phyloP scores from a whole-genome alignment of 2,329 filamentous ascomycete species.

The Coleophoma crateriformis region DNA sequence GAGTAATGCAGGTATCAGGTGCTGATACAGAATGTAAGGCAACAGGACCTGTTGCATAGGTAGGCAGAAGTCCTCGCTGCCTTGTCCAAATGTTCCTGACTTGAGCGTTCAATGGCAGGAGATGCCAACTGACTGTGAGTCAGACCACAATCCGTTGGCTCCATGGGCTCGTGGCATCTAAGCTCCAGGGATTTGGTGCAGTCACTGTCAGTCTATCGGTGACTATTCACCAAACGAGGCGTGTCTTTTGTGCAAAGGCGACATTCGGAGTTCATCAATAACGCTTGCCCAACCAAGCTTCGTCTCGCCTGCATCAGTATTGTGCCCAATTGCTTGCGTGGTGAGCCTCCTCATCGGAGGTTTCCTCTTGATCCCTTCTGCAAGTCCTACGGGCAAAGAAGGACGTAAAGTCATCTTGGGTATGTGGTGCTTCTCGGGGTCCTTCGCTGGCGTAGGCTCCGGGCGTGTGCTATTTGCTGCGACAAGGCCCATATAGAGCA shows the following conservation, averaged over 20 bases:
- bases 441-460: conserved; percentile 9
- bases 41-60: too few species aligned
- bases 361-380: conserved; percentile 19
- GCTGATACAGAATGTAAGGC: too few species aligned
- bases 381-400: conserved; percentile 16
- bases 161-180: too few species aligned
- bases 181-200: neutral
- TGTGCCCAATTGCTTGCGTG: conserved; percentile 47
- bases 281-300: conserved; percentile 57
- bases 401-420: conserved; percentile 17
- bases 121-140: too few species aligned
- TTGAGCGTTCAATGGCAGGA: too few species aligned
- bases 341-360: conserved; percentile 46
- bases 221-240: conserved; percentile 54
- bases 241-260: conserved; percentile 53
- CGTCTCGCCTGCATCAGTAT: conserved; percentile 38
- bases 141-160: too few species aligned
- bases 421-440: conserved; percentile 18
- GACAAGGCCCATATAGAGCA: conserved; percentile 58
- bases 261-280: conserved; percentile 55
- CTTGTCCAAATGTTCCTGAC: too few species aligned
- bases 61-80: too few species aligned
- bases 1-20: too few species aligned
- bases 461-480: conserved; percentile 27
- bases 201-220: conserved; percentile 1